These are phyloP conservation scores for Aspergillus conjunctus DNA, from an alignment of 495 filamentous ascomycete species.

Conservation along the genomic window DNA sequence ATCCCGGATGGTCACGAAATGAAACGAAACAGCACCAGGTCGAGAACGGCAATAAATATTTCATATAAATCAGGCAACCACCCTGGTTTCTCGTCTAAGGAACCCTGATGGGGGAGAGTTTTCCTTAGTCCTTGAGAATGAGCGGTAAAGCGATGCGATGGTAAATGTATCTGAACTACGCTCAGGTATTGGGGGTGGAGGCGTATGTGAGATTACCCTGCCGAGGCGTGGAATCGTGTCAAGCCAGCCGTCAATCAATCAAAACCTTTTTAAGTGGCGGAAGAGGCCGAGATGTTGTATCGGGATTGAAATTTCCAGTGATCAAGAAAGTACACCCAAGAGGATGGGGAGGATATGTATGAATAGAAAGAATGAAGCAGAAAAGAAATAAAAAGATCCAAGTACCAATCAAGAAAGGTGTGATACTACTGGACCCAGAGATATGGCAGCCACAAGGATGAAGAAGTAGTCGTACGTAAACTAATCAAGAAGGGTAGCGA, in stretches of 20 bases:
- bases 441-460: conserved; percentile 10
- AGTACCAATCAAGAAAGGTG: conserved; percentile 8
- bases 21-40: conserved; percentile 12
- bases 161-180: conserved; percentile 13
- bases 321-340: conserved; percentile 2
- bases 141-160: conserved; percentile 20
- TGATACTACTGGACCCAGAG: conserved; percentile 15
- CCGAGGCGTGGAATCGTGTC: conserved; percentile 16
- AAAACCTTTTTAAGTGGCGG: not conserved
- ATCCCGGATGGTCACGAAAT: conserved; percentile 5
- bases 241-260: conserved; percentile 8
- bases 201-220: conserved; percentile 5
- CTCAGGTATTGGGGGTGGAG: conserved; percentile 4
- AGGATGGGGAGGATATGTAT: not conserved
- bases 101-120: not conserved
- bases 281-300: not conserved
- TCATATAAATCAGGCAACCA: conserved; percentile 13
- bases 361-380: not conserved
- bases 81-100: not conserved
- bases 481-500: conserved; percentile 10
- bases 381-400: conserved; percentile 3
- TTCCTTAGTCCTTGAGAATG: conserved; percentile 5
- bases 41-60: not conserved
- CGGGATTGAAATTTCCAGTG: conserved; percentile 13
- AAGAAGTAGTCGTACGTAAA: conserved; percentile 7